Base-by-base conservation (phyloP, 169 alveolate species). In the Plasmodium gallinaceum region DNA sequence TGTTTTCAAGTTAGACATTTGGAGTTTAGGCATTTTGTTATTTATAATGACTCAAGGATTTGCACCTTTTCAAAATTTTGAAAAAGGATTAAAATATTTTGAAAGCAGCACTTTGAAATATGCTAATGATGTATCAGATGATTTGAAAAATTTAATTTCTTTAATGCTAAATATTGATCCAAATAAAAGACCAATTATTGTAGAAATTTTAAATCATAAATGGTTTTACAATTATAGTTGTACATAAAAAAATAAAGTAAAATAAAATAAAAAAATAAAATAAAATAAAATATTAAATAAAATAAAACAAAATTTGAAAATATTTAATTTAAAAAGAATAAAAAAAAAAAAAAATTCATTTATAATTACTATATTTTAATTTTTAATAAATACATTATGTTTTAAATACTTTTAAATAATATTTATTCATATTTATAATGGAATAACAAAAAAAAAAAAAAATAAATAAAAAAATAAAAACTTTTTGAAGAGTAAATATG, bases 11-110 rank as follows among this genome's bases (percentile, higher is more conserved):
- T 76, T 93, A 22, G 95, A 93, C 58, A 92, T 93, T 5, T 93
- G 95, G 95, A 92, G 93, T 7, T 88, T 93, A 16, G 95, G 95
- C 42, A 70, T 74, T 48, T 71, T 71, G 18, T 57, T 75, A 32
- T 70, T 64, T 58, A 83, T 83, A 92, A 94, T 97, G 83, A 94
- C 97, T 14, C 97, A 97, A 64, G 98, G 99, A 7, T 95, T 93
- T 14, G 97, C 98, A 9, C 98, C 98, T 6, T 96, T 96, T 92
- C 74, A 88, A 26, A 88, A 90, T 39, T 90, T 75, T 1, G 95
- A 92, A 54, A 92, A 90, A 61, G 96, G 92, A 26, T 85, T 94
- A 7, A 74, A 73, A 71, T 37, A 62, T 48, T 74, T 88, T 61
- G 88, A 74, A 37, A 64, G 74, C n/a, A 37, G 51, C 18, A 74